A percentile compares a stretch with the other conserved stretches of the same genome.
phyloP scores from a whole-genome alignment of 331 rosid genomes.

The Acacia concinna region DNA sequence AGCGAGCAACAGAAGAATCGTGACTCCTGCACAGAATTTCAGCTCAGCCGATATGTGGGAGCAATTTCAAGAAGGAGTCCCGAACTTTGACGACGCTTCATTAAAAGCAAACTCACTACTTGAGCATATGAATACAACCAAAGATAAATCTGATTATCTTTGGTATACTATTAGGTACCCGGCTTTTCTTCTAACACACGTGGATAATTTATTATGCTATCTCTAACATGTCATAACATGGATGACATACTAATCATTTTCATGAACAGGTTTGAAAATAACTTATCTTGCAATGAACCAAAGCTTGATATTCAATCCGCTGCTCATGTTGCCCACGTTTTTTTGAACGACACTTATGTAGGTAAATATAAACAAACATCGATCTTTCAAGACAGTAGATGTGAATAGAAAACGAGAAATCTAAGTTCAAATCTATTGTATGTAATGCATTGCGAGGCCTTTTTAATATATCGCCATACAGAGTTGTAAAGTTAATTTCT shows the following conservation, averaged over 20 bases:
- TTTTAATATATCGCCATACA: background rate
- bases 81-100: constrained; percentile 39
- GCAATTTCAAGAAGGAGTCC: constrained; percentile 36
- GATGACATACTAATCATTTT: constrained; percentile 9
- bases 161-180: constrained; percentile 59
- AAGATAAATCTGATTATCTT: constrained; percentile 48
- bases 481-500: background rate
- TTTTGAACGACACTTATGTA: constrained; percentile 40
- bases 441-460: background rate
- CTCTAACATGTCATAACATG: background rate
- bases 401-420: background rate
- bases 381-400: background rate
- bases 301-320: constrained; percentile 46
- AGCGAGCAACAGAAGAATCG: constrained; percentile 29
- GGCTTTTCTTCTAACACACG: background rate
- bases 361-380: constrained; percentile 38
- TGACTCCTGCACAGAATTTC: constrained; percentile 16
- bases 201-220: background rate
- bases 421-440: background rate
- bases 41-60: constrained; percentile 31
- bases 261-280: constrained; percentile 53
- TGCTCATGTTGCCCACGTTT: constrained; percentile 75
- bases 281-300: constrained; percentile 54
- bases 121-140: constrained; percentile 54
- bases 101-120: constrained; percentile 36